phyloP scores from a whole-genome alignment of 345 rosid species.

The Fremontodendron californicum region DNA sequence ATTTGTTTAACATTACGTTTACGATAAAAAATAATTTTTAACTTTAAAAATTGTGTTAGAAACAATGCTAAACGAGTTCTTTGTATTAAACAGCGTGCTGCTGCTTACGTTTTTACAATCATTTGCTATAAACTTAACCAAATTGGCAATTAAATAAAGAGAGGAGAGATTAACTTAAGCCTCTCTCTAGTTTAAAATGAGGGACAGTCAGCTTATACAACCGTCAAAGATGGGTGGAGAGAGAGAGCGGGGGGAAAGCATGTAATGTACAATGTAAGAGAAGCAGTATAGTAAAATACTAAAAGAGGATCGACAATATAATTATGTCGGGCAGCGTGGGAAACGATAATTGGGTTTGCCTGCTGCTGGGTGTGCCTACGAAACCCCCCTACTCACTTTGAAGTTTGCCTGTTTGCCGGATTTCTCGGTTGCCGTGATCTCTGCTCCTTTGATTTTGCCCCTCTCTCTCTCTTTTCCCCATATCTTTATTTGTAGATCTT shows the following conservation, averaged over 20 bases:
- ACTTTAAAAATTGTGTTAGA: no score
- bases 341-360: conserved; percentile 35
- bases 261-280: neutral
- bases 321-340: conserved; percentile 49
- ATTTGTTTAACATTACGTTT: no score
- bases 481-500: neutral
- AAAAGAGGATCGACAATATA: conserved; percentile 25
- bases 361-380: conserved; percentile 5
- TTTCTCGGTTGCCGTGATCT: conserved; percentile 30
- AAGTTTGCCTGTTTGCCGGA: conserved; percentile 16
- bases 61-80: no score
- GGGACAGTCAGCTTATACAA: neutral
- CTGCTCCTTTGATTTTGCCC: conserved; percentile 17
- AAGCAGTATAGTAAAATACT: neutral
- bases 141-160: neutral
- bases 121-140: no score
- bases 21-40: no score
- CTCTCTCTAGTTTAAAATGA: neutral
- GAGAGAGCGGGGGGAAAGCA: neutral
- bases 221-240: neutral
- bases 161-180: neutral
- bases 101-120: no score
- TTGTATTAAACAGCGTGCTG: no score
- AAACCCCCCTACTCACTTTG: neutral
- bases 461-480: neutral